Percentiles rank a stretch among this genome's conserved stretches.
These are phyloP conservation scores for Barnettozyma hawaiiensis DNA, from an alignment of 1,139 yeast species.

Conservation along the genomic window DNA sequence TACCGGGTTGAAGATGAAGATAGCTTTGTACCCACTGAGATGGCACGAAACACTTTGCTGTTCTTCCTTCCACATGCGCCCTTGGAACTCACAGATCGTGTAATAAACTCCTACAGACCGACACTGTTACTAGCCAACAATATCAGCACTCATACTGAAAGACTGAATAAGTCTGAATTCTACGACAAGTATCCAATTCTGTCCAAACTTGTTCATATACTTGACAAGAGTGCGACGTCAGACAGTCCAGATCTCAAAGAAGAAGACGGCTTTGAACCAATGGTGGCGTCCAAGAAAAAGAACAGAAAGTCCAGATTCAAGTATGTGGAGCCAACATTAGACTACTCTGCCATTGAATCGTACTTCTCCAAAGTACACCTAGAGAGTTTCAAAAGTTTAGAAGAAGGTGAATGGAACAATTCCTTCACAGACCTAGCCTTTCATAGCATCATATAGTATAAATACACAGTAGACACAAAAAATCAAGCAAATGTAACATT, in stretches of 20 bases:
- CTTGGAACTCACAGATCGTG: conserved; percentile 44
- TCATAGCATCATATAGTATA: conserved; percentile 30
- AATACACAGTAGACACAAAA: background rate
- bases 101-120: conserved; percentile 36
- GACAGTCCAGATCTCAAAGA: conserved; percentile 20
- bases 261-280: conserved; percentile 26
- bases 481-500: background rate
- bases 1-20: conserved; percentile 25
- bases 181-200: conserved; percentile 38
- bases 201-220: conserved; percentile 36
- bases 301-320: conserved; percentile 29
- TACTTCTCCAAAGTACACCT: conserved; percentile 32
- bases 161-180: conserved; percentile 39
- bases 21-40: conserved; percentile 3
- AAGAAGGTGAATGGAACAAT: conserved; percentile 43
- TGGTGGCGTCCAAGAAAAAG: conserved; percentile 26
- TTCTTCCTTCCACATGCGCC: conserved; percentile 77
- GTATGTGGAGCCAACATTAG: conserved; percentile 32
- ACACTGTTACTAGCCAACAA: conserved; percentile 43
- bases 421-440: conserved; percentile 50
- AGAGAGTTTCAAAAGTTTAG: conserved; percentile 22
- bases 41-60: conserved; percentile 31
- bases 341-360: conserved; percentile 33
- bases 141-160: conserved; percentile 45
- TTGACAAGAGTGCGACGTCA: conserved; percentile 10